Base-by-base conservation (phyloP, 331 rosid species). In the Phaseolus coccineus region DNA sequence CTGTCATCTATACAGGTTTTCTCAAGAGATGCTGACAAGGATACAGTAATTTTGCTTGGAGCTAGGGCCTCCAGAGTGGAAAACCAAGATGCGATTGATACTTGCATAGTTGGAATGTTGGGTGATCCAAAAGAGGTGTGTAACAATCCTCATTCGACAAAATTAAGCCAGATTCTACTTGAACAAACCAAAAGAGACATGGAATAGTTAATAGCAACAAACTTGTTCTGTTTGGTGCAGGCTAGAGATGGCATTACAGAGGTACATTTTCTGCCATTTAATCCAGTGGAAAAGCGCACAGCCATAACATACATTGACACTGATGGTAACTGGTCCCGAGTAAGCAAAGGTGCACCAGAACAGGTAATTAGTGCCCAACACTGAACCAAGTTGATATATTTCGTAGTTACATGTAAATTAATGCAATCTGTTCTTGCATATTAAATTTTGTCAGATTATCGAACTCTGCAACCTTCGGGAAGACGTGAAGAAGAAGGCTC, bases 271-370 rank as follows among this genome's bases (percentile, higher is more conserved):
- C 71, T 94, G 30, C 98, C 98, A 74, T 94, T 94, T 28, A 94
- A 94, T 83, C 98, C 98, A 5, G 97, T 92, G 53, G 97, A 91
- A 15, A 94, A 94, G 88, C 97, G 97, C 74, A 92, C 98, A 6
- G 98, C 98, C 77, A 91, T 94, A 46, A 92, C 98, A 74, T 94
- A 91, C 81, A 82, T 87, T 4, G 98, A 94, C 77, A 2, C 59
- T 8, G 58, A 83, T 0, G 91, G 95, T 16, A 88, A 88, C 6
- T 94, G 98, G 98, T 88, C 87, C 74, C 73, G 98, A 71, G 90
- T 86, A 16, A 94, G 97, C 92, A 94, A 94, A 84, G 98, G 97
- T 11, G 98, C 98, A 64, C 98, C 97, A 2, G 98, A 94, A 81
- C 98, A 94, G 92, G 97, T 93, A 71, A 37, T 56, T 42, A 35